Base-by-base conservation (phyloP, 2,329 filamentous ascomycete species). In the Fusarium temperatum region DNA sequence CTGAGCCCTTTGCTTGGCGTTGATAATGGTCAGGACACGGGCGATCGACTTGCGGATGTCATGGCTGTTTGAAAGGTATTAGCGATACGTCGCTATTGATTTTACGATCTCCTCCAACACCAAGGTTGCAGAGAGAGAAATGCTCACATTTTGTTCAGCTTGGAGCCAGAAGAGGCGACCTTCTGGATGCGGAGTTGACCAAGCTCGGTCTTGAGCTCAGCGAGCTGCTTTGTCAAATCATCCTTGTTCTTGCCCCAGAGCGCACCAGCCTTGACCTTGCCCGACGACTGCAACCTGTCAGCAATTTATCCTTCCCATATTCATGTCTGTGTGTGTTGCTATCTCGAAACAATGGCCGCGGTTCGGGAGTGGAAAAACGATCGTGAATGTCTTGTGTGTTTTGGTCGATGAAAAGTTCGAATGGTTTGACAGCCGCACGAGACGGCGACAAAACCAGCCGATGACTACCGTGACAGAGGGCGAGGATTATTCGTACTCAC, bases 231-330 rank as follows among this genome's bases (percentile, higher is more conserved):
- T 85, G 91, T 91, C 87, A 99, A 91, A 83, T 99, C 97, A 84
- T 98, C 94, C 93, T 98, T 98, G 93, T 91, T 95, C 94, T 99
- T 99, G 89, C 91, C 92, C 96, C 96, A 98, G 87, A 99, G 94
- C 89, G 94, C 91, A 88, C 91, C 91, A 86, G 96, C 92, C 93
- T 98, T 98, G 88, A 99, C 94, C 91, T 92, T 92, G 80, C 82
- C 81, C 79, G 84, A 84, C 83, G 84, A 86, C 84, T 86, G 77
- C 66, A 80, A 69, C 66, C 70, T 78, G 80, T 81, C 78, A 81
- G 80, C 75, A 71, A 69, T 74, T 67, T 72, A 64, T 69, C 77
- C 74, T 59, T 72, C 63, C 71, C 50, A 56, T 69, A 24, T 42
- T 64, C 45, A 61, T 60, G 30, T 67, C 45, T 51, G 36, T 48